phyloP scores from a whole-genome alignment of 208 protist genomes.

The Leishmania major region DNA sequence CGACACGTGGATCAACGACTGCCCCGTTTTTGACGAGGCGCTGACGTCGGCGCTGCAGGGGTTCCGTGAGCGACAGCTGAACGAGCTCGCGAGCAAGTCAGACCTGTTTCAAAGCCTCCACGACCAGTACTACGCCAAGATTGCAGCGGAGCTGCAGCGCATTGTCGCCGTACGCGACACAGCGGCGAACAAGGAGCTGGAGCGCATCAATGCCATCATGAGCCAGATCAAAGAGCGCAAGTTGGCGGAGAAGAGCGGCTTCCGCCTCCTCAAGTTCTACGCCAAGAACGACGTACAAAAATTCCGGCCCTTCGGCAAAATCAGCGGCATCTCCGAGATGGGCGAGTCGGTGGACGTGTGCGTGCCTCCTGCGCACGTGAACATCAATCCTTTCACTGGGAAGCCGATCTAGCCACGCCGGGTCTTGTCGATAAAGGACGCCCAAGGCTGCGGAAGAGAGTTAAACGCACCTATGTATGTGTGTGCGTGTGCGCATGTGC shows the following conservation, averaged over 20 bases:
- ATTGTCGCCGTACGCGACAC: conserved; percentile 62
- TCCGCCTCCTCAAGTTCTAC: conserved; percentile 89
- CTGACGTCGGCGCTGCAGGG: conserved; percentile 64
- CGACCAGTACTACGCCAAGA: conserved; percentile 40
- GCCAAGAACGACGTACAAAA: conserved; percentile 76
- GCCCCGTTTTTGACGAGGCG: conserved; percentile 77
- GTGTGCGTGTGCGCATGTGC: background rate
- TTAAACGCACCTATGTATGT: background rate
- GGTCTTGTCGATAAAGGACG: background rate
- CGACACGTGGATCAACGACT: conserved; percentile 72
- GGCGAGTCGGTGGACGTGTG: conserved; percentile 82
- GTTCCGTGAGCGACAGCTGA: conserved; percentile 69
- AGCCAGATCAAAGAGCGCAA: conserved; percentile 50
- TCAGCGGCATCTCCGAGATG: conserved; percentile 88
- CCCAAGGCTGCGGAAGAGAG: background rate
- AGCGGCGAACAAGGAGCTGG: conserved; percentile 54
- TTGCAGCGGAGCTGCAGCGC: conserved; percentile 66
- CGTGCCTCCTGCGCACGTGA: conserved; percentile 74
- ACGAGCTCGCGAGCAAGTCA: conserved; percentile 61
- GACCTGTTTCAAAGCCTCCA: conserved; percentile 56
- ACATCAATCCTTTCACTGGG: conserved; percentile 78
- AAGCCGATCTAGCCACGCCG: conserved; percentile 29
- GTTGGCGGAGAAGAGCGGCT: conserved; percentile 76
- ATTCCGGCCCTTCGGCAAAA: conserved; percentile 86
- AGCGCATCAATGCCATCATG: conserved; percentile 56